Evolutionary conservation across 2,329 filamentous ascomycete genomes (phyloP).

Genomic region (Cladophialophora carrionii): DNA sequence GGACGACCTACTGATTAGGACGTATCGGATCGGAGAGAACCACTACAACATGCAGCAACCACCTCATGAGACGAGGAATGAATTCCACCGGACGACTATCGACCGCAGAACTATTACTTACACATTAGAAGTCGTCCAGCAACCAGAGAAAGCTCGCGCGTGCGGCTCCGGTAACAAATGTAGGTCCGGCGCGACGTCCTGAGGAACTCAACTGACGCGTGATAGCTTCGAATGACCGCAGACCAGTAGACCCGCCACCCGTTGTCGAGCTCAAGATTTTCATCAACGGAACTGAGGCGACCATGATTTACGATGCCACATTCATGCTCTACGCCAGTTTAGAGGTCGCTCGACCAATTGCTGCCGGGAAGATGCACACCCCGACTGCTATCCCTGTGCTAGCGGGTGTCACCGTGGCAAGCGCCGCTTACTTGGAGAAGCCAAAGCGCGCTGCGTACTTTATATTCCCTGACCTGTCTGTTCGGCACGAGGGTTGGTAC

Average conservation of each 20-base stretch:
- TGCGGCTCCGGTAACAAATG: conserved; percentile 96
- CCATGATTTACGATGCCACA: conserved; percentile 91
- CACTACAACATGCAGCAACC: conserved; percentile 54
- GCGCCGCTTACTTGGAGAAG: conserved; percentile 93
- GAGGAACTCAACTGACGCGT: background rate
- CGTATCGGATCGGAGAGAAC: conserved; percentile 36
- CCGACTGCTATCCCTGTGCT: conserved; percentile 78
- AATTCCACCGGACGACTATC: conserved; percentile 64
- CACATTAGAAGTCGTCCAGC: conserved; percentile 82
- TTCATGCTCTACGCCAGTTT: conserved; percentile 96
- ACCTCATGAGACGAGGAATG: conserved; percentile 59
- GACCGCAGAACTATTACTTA: conserved; percentile 80
- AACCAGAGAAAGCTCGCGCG: conserved; percentile 89
- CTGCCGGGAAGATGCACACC: conserved; percentile 73
- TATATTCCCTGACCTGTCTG: conserved; percentile 94
- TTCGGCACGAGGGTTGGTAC: conserved; percentile 92
- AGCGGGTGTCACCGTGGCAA: conserved; percentile 91
- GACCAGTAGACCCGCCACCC: conserved; percentile 90
- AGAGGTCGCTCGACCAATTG: conserved; percentile 80
- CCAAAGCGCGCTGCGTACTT: conserved; percentile 84
- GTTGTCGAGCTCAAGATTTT: conserved; percentile 89
- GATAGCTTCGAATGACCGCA: conserved; percentile 79
- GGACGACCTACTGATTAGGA: conserved; percentile 28
- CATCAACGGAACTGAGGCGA: conserved; percentile 74
- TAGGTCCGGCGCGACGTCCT: conserved; percentile 56